Evolutionary conservation across 192 early-diverging fungal genomes (phyloP), one percentile per base, ranked within the genome.

Genomic region (Coemansia umbellata): DNA sequence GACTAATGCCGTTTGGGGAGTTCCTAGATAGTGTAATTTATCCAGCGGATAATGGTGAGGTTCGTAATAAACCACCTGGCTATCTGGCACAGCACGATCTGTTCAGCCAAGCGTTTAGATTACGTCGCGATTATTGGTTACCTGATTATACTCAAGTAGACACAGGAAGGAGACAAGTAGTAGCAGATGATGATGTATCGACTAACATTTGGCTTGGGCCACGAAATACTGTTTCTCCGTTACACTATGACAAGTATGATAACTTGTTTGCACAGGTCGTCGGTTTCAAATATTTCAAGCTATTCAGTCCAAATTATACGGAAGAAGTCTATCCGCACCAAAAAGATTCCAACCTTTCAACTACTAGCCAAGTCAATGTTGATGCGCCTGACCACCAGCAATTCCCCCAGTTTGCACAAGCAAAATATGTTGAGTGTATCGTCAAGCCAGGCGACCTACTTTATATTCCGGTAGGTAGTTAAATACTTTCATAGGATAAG

Each of bases 21-120:
- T 93, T 90, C 56, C 42, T 92, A 3, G 72, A 85, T 31, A 18
- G 10, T n/a, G 26, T 45, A 9, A 42, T 53, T 22, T 55, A 43
- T 26, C 35, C 47, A n/a, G 58, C 53, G 13, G 18, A 58, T 22
- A 42, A 48, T 4, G 43, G 39, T n/a, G 24, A 45, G 1, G 19
- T 26, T 6, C 17, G 37, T 0, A 21, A 24, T n/a, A 24, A 2
- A 3, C 31, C 21, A 15, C 35, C 62, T 6, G 85, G 72, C 4
- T 95, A 95, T 63, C 65, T 95, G 17, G 93, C 93, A 4, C 93
- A 95, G 55, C 90, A 95, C 52, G 78, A 93, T 55, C 58, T 95
- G 19, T 84, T 92, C 51, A 55, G 74, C 14, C 93, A 95, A 55
- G 84, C 91, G 14, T 86, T 84, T 4, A 60, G 74, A 2, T 66